Evolutionary conservation across 805 yeast species (phyloP).

Genomic region (Hemisphaericaspora nanyangensis): DNA sequence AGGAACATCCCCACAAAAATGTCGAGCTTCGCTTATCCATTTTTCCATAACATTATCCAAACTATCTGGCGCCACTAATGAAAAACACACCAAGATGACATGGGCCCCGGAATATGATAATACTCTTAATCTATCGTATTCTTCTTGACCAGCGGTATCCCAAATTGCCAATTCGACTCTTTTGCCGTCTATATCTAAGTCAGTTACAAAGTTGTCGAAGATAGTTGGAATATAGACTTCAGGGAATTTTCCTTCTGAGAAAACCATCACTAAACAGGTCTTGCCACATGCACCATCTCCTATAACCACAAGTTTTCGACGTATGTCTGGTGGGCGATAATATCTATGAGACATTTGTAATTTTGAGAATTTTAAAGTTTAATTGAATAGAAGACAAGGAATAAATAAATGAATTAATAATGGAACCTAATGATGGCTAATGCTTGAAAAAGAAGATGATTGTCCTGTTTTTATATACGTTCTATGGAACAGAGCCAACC

Average conservation of each 20-base stretch:
- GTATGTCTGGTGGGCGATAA: conserved; percentile 48
- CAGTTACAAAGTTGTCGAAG: conserved; percentile 95
- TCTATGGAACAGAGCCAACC: too few relatives aligned
- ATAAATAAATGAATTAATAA: too few relatives aligned
- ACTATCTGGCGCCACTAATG: conserved; percentile 87
- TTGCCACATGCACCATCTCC: conserved; percentile 99
- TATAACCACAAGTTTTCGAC: conserved; percentile 85
- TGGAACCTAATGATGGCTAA: too few relatives aligned
- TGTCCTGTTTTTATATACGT: too few relatives aligned
- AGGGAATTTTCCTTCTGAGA: conserved; percentile 87
- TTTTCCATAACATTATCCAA: conserved; percentile 90
- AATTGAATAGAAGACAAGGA: too few relatives aligned
- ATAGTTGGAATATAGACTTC: conserved; percentile 95
- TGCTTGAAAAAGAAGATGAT: too few relatives aligned
- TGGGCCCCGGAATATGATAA: conserved; percentile 87
- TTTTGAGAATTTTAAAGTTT: too few relatives aligned
- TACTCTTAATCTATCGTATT: conserved; percentile 90
- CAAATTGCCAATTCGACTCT: conserved; percentile 85
- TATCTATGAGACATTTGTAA: conserved; percentile 25
- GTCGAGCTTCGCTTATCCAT: conserved; percentile 91
- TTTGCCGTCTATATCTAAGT: conserved; percentile 61
- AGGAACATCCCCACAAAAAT: conserved; percentile 91
- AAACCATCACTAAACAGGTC: conserved; percentile 79
- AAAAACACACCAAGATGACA: conserved; percentile 85
- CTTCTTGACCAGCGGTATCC: conserved; percentile 99